Base-by-base conservation (phyloP, 345 rosid species). In the Rhizophora apiculata region DNA sequence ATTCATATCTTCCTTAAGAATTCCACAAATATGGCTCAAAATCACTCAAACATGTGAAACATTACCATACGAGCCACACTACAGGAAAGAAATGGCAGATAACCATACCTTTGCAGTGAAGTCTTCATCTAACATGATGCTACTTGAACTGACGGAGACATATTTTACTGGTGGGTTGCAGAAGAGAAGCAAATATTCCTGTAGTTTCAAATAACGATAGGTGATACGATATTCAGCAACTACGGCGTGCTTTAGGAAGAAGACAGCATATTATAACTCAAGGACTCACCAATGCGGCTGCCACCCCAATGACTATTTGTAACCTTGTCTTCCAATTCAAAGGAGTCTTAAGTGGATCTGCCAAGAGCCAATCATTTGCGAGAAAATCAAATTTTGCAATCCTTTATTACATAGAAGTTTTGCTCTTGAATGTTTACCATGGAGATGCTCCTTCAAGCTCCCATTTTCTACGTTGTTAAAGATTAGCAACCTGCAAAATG, bases 341-440 rank as follows among this genome's bases (percentile, higher is more conserved):
- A 56, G 97, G 97, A 72, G 96, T 95, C 81, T 73, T 91, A 4
- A 92, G 87, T 68, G 97, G 99, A 88, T 95, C 99, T 95, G 86
- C 59, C 51, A 82, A 72, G 71, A 72, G 67, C 63, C 27, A 74
- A 68, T 19, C 13, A 24, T 7, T 70, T 36, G 31, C 22, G 1
- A 69, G 36, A 32, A 63, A 49, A 68, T 4, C 31, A 72, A 69
- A 36, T 4, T 36, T 62, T 29, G 69, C 39, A 70, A 73, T 27
- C 57, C 18, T 37, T 39, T 37, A 29, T 57, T 19, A 15, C 1
- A 2, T 16, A 68, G 15, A 59, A 22, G 57, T 60, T 71, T 56
- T 56, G 16, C 29, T 53, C 63, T 63, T n/a, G 10, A 34, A 66
- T 60, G 65, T 9, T 76, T 86, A 92, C 97, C 97, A 76, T 84